Evolutionary conservation across 2,329 filamentous ascomycete genomes (phyloP).

Genomic region (Fonsecaea multimorphosa): DNA sequence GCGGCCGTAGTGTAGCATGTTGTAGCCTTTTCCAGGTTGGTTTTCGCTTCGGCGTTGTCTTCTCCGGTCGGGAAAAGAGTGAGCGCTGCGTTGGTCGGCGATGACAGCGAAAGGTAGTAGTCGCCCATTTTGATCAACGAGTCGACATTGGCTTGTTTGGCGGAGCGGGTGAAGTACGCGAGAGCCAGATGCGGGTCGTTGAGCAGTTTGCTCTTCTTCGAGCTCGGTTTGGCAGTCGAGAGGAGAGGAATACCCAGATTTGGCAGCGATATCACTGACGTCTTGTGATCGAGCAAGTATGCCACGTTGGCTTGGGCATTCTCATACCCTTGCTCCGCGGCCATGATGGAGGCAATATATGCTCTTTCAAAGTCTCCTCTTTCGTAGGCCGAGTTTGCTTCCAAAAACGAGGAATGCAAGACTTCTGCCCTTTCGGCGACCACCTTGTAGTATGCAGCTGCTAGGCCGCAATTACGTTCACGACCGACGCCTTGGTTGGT

Average conservation of each 20-base stretch:
- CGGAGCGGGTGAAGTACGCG: constrained; percentile 93
- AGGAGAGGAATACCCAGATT: constrained; percentile 55
- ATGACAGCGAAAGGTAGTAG: constrained; percentile 73
- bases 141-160: constrained; percentile 90
- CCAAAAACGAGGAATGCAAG: constrained; percentile 76
- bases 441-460: constrained; percentile 81
- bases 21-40: constrained; percentile 83
- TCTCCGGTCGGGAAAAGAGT: constrained; percentile 2
- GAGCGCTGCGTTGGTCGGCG: background rate
- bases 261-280: constrained; percentile 65
- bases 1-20: constrained; percentile 91
- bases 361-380: constrained; percentile 79
- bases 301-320: constrained; percentile 88
- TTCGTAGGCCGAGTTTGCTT: constrained; percentile 83
- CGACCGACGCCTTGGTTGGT: constrained; percentile 79
- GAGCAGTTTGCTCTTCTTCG: constrained; percentile 55
- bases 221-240: constrained; percentile 49
- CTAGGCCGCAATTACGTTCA: constrained; percentile 77
- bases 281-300: constrained; percentile 78
- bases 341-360: constrained; percentile 80
- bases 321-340: constrained; percentile 91
- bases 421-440: constrained; percentile 76
- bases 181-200: constrained; percentile 71
- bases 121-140: constrained; percentile 98
- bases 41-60: constrained; percentile 29